Evolutionary conservation across 257 asterid genomes (phyloP), one percentile per base, ranked within the genome.

Genomic region (Nicotiana knightiana): DNA sequence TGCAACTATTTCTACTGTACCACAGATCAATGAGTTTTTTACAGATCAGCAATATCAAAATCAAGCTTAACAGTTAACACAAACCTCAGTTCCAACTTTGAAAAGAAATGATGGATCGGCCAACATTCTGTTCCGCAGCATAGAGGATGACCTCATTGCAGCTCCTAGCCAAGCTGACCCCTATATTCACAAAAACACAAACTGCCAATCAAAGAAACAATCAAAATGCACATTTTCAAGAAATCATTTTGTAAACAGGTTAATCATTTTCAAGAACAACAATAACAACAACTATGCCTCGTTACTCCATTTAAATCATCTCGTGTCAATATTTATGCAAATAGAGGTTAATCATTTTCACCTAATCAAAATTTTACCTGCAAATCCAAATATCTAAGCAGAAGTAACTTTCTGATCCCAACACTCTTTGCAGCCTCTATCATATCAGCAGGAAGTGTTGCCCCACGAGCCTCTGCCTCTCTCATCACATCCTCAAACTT

Each of bases 61-160:
- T 73, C 79, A 51, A 77, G 84, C 53, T 71, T 9, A 33, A 80
- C 61, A 81, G 46, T 71, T 9, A 33, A 80, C 61, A 81, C 84
- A 37, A 83, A 96, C 98, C 99, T 96, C 98, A 0, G 98, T 90
- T 84, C 99, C 98, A 81, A 96, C 90, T 89, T 96, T 96, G 91
- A 96, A 96, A 82, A 94, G 98, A 90, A 96, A 96, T 1, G 99
- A 88, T 9, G 98, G 97, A 91, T 96, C 99, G 26, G 97, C 99
- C 91, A 96, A 78, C 98, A 96, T 94, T 88, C 99, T 86, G 86
- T 96, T 93, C 84, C 98, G 88, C 24, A 94, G 94, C 97, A 93
- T 93, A 68, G 92, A 83, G 43, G 86, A 92, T 1, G 97, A 90
- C 80, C 89, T 91, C 94, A 94, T 90, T 21, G 95, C 91, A 85